Base-by-base conservation (phyloP, 441 rosid species). In the Aleurites moluccanus region DNA sequence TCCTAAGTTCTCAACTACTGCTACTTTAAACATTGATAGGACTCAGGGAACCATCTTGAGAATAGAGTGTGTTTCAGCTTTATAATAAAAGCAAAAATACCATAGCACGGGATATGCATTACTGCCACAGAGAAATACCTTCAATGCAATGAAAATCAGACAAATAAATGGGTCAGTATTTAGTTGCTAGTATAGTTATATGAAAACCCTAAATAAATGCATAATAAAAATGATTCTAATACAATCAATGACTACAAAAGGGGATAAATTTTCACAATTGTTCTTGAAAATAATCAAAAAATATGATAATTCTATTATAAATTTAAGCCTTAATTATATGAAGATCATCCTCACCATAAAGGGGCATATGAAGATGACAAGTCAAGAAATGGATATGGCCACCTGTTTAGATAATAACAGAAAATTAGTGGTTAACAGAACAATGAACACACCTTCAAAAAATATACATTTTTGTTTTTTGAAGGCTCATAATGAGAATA, bases 361-460 rank as follows among this genome's bases (percentile, higher is more conserved):
- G 99, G 97, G 79, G 97, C 94, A 84, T 82, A 90, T 33, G 90
- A 78, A 64, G 99, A 93, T 73, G 97, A 87, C 80, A 96, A 69
- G 81, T 96, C 98, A 35, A 96, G 88, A 78, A 96, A 96, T 62
- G 98, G 98, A 79, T 96, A 95, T 15, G 99, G 98, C 98, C 98
- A 95, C 99, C 99, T 95, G 86, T 80, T 78, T 72, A 77, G 49
- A 25, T 20, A 73, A 30, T 10, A 15, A 40, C 70, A 63, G 20
- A 62, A 28, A 55, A 45, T 20, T 14, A 20, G 40, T 25, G 3
- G 33, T 4, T 13, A 18, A n/a, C 27, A 52, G 21, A 21, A 47
- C 11, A 28, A 64, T 38, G 13, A 42, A 3, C 2, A 52, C 55
- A 52, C 49, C 13, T 64, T n/a, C 23, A 52, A 52, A 52, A 52